phyloP scores from a whole-genome alignment of 371 early-diverging fungal genomes.

The Catenaria anguillulae region DNA sequence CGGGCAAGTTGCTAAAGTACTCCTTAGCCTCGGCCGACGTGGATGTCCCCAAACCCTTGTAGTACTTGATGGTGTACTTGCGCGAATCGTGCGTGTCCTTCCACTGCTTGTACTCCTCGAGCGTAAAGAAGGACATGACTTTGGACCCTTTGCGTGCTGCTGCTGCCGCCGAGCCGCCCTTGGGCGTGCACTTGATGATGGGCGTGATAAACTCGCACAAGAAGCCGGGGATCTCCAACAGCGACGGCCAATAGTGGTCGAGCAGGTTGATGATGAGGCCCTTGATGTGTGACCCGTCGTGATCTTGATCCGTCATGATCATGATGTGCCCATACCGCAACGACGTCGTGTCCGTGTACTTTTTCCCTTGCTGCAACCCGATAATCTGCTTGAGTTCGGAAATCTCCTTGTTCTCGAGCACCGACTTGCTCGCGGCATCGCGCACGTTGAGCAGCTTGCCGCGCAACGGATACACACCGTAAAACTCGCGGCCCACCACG shows the following conservation, averaged over 20 bases:
- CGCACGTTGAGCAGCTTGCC: slow-evolving; percentile 99
- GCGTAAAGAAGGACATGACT: slow-evolving; percentile 75
- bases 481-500: slow-evolving; percentile 89
- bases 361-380: slow-evolving; percentile 85
- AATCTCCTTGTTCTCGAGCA: slow-evolving; percentile 86
- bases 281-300: slow-evolving; percentile 99
- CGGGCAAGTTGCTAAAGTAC: slow-evolving; percentile 73
- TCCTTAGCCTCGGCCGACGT: slow-evolving; percentile 82
- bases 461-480: slow-evolving; percentile 96
- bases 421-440: slow-evolving; percentile 67
- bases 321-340: slow-evolving; percentile 97
- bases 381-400: slow-evolving; percentile 88
- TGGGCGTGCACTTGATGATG: slow-evolving; percentile 71
- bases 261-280: slow-evolving; percentile 98
- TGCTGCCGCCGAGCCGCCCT: not conserved
- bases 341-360: slow-evolving; percentile 47
- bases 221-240: slow-evolving; percentile 91
- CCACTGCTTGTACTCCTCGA: slow-evolving; percentile 96
- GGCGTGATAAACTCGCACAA: slow-evolving; percentile 98
- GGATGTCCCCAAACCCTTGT: slow-evolving; percentile 98
- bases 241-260: slow-evolving; percentile 93
- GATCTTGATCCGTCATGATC: slow-evolving; percentile 99
- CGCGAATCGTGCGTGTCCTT: slow-evolving; percentile 41
- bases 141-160: slow-evolving; percentile 23
- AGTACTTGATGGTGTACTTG: slow-evolving; percentile 87